Conservation (phyloP, 1,284 basidiomycete genomes). For the Microbotryum silenes-acaulis region DNA sequence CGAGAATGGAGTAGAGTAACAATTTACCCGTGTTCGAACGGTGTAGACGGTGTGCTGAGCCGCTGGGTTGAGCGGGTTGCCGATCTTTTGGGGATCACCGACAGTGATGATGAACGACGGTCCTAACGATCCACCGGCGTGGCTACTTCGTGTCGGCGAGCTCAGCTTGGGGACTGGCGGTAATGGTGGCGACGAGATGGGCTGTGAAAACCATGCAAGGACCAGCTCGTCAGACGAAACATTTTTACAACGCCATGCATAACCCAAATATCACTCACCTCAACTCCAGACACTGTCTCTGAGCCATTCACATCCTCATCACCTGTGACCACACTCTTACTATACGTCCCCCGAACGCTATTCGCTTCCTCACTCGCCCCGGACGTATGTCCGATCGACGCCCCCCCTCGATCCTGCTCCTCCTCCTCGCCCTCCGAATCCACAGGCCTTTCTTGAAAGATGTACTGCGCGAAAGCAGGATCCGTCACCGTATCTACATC, state of each 20-base stretch:
- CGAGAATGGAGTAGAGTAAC: neutral
- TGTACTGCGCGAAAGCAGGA: conserved; percentile 21
- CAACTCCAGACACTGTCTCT: neutral
- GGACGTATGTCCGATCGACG: no score
- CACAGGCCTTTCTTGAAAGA: conserved; percentile 7
- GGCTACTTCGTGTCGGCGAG: conserved; percentile 11
- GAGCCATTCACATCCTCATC: conserved; percentile 8
- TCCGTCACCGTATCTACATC: neutral
- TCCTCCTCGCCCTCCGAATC: neutral
- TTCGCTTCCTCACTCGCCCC: conserved; percentile 18
- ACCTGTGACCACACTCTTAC: conserved; percentile 13
- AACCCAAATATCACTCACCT: neutral
- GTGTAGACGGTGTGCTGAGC: conserved; percentile 91
- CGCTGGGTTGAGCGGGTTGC: conserved; percentile 60
- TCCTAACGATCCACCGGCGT: conserved; percentile 26
- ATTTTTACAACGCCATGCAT: neutral
- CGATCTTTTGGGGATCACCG: conserved; percentile 86
- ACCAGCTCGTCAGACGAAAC: no score
- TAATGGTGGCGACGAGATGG: conserved; percentile 13
- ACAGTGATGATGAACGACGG: conserved; percentile 64
- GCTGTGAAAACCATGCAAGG: neutral
- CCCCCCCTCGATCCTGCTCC: no score
- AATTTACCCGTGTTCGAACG: conserved; percentile 67
- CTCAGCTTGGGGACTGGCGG: conserved; percentile 6
- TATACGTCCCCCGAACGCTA: conserved; percentile 25